phyloP scores from a whole-genome alignment of 768 basidiomycete species.

The Suillus americanus region DNA sequence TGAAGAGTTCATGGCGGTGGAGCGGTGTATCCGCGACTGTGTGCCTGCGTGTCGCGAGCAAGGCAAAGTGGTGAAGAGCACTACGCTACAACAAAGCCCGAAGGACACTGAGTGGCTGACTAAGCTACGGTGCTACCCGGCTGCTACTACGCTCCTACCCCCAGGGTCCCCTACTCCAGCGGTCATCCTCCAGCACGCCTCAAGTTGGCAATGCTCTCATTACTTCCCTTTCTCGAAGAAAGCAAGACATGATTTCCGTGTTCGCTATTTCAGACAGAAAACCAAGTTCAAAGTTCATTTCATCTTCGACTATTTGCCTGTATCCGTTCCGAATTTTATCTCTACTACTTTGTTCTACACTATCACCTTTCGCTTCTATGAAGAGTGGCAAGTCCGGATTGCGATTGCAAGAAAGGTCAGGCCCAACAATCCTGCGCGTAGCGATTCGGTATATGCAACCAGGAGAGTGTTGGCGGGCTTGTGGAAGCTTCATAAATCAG shows the following conservation, averaged over 20 bases:
- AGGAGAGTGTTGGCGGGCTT: background rate
- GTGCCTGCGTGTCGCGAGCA: too few species aligned
- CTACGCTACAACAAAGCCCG: too few species aligned
- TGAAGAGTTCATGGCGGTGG: slow-evolving; percentile 44
- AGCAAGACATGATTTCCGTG: slow-evolving; percentile 40
- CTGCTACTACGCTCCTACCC: too few species aligned
- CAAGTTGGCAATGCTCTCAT: slow-evolving; percentile 50
- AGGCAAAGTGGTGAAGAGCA: too few species aligned
- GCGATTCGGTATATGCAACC: background rate
- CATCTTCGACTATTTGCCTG: slow-evolving; percentile 52
- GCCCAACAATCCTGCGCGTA: slow-evolving; percentile 24
- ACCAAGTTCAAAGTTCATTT: slow-evolving; percentile 69
- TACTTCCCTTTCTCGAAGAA: slow-evolving; percentile 47
- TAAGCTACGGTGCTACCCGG: too few species aligned
- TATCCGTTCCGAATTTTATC: slow-evolving; percentile 35
- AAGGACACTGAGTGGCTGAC: too few species aligned
- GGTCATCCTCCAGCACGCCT: slow-evolving; percentile 36
- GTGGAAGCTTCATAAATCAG: slow-evolving; percentile 15
- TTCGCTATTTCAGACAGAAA: slow-evolving; percentile 56
- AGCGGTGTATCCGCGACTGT: too few species aligned
- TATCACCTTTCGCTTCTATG: slow-evolving; percentile 39
- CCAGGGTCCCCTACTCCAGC: too few species aligned
- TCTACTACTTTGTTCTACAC: slow-evolving; percentile 48
- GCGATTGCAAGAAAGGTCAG: slow-evolving; percentile 38
- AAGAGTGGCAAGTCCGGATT: slow-evolving; percentile 37